These are phyloP conservation scores for Candida xyloterini DNA, from an alignment of 805 yeast genomes.

Conservation along the genomic window DNA sequence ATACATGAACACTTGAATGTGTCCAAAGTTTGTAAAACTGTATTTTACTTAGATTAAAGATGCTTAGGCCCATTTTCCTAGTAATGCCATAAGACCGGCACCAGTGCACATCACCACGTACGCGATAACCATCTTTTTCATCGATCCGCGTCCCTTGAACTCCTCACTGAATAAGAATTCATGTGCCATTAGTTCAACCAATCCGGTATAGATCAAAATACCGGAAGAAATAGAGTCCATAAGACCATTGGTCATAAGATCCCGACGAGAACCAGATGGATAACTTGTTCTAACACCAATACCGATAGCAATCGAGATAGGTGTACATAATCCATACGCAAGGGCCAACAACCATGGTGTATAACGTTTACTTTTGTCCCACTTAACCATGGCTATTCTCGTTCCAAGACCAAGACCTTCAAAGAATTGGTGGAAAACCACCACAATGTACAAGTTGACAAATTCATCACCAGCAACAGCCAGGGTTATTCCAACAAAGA, in stretches of 20 bases:
- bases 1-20: slow-evolving; percentile 82
- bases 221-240: slow-evolving; percentile 80
- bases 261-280: slow-evolving; percentile 53
- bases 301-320: slow-evolving; percentile 76
- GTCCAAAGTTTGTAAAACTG: slow-evolving; percentile 8
- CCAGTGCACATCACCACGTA: slow-evolving; percentile 56
- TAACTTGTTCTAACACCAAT: slow-evolving; percentile 66
- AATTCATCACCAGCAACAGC: slow-evolving; percentile 80
- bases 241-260: slow-evolving; percentile 65
- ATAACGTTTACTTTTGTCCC: slow-evolving; percentile 41
- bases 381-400: slow-evolving; percentile 56
- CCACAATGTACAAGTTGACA: slow-evolving; percentile 63
- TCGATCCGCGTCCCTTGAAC: slow-evolving; percentile 58
- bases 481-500: slow-evolving; percentile 73
- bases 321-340: slow-evolving; percentile 58
- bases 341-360: slow-evolving; percentile 60
- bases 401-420: slow-evolving; percentile 87
- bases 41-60: slow-evolving; percentile 7
- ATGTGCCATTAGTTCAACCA: slow-evolving; percentile 77
- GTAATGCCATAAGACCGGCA: slow-evolving; percentile 73
- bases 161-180: slow-evolving; percentile 64
- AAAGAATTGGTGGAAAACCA: slow-evolving; percentile 73
- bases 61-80: slow-evolving; percentile 70
- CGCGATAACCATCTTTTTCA: slow-evolving; percentile 49
- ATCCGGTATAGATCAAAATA: slow-evolving; percentile 69